phyloP scores from a whole-genome alignment of 331 rosid genomes.

The Malus hybrid region DNA sequence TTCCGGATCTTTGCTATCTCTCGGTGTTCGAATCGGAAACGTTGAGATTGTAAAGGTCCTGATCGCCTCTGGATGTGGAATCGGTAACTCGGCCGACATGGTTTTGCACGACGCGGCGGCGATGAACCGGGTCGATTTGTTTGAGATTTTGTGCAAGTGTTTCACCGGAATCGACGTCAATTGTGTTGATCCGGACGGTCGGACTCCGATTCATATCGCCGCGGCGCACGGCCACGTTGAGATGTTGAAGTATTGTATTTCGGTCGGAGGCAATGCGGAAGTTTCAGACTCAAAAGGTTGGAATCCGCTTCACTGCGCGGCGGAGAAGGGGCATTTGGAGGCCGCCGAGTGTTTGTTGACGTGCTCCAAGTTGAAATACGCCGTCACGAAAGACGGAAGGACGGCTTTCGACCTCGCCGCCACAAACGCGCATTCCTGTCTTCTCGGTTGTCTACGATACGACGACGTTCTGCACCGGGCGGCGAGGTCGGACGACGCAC shows the following conservation, averaged over 20 bases:
- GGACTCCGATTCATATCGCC: slow-evolving; percentile 56
- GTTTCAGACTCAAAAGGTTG: slow-evolving; percentile 31
- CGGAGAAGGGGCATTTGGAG: slow-evolving; percentile 47
- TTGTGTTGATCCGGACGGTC: slow-evolving; percentile 29
- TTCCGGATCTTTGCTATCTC: slow-evolving; percentile 32
- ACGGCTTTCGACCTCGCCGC: slow-evolving; percentile 50
- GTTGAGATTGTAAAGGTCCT: slow-evolving; percentile 44
- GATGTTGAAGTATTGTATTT: slow-evolving; percentile 30
- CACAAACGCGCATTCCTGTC: slow-evolving; percentile 34
- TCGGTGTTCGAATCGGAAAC: slow-evolving; percentile 34
- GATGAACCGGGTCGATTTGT: slow-evolving; percentile 41
- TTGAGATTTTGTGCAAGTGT: slow-evolving; percentile 29
- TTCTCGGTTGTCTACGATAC: slow-evolving; percentile 40
- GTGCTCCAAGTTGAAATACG: slow-evolving; percentile 46
- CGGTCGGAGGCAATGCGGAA: slow-evolving; percentile 48
- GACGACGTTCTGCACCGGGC: slow-evolving; percentile 55
- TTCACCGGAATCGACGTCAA: slow-evolving; percentile 28
- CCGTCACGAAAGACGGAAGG: slow-evolving; percentile 39
- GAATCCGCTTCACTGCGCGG: slow-evolving; percentile 73
- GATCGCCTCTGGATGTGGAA: slow-evolving; percentile 35
- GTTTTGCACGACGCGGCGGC: slow-evolving; percentile 53
- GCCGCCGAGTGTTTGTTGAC: slow-evolving; percentile 41
- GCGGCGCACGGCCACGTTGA: slow-evolving; percentile 47
- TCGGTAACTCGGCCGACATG: slow-evolving; percentile 25
- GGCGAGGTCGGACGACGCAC: slow-evolving; percentile 50